phyloP scores from a whole-genome alignment of 2,329 filamentous ascomycete species.

The Sclerotinia minor region DNA sequence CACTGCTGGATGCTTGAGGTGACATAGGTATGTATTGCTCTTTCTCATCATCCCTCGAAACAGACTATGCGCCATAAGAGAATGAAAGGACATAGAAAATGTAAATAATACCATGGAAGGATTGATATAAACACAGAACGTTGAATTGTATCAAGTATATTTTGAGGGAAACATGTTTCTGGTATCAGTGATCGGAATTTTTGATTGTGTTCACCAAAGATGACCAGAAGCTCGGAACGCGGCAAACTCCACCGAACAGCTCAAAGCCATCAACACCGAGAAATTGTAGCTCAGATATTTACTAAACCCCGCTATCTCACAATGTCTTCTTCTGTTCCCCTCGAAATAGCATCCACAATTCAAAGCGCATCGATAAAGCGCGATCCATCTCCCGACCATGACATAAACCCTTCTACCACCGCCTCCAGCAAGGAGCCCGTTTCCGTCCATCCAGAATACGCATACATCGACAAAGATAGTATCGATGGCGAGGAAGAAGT shows the following conservation, averaged over 20 bases:
- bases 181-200: background rate
- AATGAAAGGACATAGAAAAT: background rate
- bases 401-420: constrained; percentile 78
- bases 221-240: background rate
- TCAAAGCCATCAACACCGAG: constrained; percentile 9
- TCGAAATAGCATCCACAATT: constrained; percentile 74
- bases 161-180: background rate
- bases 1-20: background rate
- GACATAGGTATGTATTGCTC: too few species aligned
- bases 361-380: constrained; percentile 78
- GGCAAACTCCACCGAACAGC: constrained; percentile 14
- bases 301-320: constrained; percentile 19
- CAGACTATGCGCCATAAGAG: background rate
- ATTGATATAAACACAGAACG: background rate
- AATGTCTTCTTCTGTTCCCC: constrained; percentile 47
- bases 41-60: too few species aligned
- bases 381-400: constrained; percentile 68
- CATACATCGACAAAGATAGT: constrained; percentile 45
- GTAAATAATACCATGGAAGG: background rate
- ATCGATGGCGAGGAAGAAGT: constrained; percentile 49
- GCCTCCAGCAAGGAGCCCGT: constrained; percentile 67
- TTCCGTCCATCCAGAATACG: constrained; percentile 42
- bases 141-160: background rate
- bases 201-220: background rate
- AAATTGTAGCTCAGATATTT: constrained; percentile 14